Conservation (phyloP, 176 grass and related monocot species). For the Triticum aestivum region DNA sequence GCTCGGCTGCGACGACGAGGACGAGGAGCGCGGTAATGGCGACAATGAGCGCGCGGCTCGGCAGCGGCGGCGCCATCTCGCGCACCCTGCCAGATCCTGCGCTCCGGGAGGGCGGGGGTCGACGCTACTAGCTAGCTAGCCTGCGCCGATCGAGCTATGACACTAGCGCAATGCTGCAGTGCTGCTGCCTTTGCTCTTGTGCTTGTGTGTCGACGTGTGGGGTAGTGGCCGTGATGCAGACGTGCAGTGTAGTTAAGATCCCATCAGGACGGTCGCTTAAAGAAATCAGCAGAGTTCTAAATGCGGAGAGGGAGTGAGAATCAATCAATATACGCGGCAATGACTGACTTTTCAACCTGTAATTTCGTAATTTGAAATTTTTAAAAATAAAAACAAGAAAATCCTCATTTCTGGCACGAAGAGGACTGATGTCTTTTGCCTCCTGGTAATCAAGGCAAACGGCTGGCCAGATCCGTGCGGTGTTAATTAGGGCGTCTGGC, state of each 20-base stretch:
- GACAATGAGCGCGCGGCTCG: neutral
- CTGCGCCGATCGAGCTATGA: neutral
- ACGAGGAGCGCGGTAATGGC: neutral
- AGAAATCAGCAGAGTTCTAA: conserved; percentile 5
- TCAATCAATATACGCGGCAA: too few relatives aligned
- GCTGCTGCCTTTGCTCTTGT: too few relatives aligned
- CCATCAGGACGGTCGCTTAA: neutral
- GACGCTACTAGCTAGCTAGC: neutral
- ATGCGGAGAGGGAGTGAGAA: neutral
- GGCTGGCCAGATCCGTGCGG: neutral
- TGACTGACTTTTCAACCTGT: neutral
- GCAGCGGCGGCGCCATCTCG: conserved; percentile 20
- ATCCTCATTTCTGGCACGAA: neutral
- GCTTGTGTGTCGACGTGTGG: neutral
- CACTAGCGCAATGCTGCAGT: neutral
- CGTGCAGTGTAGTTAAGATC: conserved; percentile 8
- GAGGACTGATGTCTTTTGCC: neutral
- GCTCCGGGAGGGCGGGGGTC: too few relatives aligned
- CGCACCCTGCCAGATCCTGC: neutral
- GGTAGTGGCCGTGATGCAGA: neutral
- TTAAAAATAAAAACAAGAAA: neutral
- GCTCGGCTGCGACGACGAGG: neutral
- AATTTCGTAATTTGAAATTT: neutral
- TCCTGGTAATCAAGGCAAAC: neutral
- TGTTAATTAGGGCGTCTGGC: neutral